Base-by-base conservation (phyloP, 176 grass and related monocot species). In the Bothriochloa decipiens region DNA sequence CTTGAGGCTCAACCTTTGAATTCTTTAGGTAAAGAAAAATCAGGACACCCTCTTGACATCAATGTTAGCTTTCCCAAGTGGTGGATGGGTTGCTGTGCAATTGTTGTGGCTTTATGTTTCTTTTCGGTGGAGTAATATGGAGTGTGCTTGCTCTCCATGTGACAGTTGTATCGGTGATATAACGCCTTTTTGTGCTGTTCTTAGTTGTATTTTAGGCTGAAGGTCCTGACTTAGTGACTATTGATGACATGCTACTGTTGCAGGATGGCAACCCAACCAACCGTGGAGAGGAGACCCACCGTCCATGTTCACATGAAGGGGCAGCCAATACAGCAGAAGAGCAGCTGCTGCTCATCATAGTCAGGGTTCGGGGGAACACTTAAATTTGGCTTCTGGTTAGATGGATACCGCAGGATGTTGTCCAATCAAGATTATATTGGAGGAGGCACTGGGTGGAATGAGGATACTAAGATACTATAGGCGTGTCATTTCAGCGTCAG, bases 301-400 rank as follows among this genome's bases (percentile, higher is more conserved):
- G 84, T 86, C 76, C 84, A 62, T 77, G 74, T 93, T 77, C 91
- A 91, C 80, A 86, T 98, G 83, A 93, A 87, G 82, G 96, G 96
- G 66, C 91, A 91, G 82, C 91, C 96, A 32, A 80, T 95, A 84
- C 91, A 93, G 82, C 88, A 93, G 42, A 91, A 83, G 68, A 91
- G 87, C 77, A 90, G 80, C 65, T 95, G 92, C 90, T 95, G 96
- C 85, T 93, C 89, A n/a, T 92, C 86, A 20, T 90, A 83, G 55
- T 60, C 55, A 60, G 20, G 57, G 22, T 5, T 75, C 60, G 63
- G 52, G 62, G 4, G 2, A n/a, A 2, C 26, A 12, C 45, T 50
- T 1, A 32, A 29, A 27, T 74, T 69, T 65, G 29, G 1, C 45
- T 26, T 55, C 17, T 18, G 7, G 61, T 74, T 68, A 17, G 8